Base-by-base conservation (phyloP, 768 basidiomycete genomes). In the Filobasidium floriforme region DNA sequence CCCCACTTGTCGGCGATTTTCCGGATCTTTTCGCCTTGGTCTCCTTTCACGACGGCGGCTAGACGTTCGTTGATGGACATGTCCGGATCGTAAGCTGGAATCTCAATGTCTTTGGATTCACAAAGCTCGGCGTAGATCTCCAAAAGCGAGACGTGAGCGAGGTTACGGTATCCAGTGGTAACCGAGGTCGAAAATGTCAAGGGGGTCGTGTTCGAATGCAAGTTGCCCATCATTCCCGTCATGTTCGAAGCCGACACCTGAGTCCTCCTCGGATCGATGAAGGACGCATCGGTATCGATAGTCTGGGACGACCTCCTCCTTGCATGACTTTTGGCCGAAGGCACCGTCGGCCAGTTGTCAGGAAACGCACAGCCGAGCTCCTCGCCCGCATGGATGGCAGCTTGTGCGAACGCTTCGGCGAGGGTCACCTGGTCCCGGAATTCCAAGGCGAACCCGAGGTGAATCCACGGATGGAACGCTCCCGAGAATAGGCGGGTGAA, bases 381-480 rank as follows among this genome's bases (percentile, higher is more conserved):
- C 24, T 70, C 70, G 11, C 64, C 62, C n/a, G 40, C 22, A 60
- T 73, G 73, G 18, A 73, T 61, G 11, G 70, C 69, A 19, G 73
- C 65, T 68, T 72, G 64, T 6, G 73, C 73, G 28, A 74, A 60
- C 72, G 72, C 73, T 60, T 75, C 73, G 24, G 73, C 73, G 5
- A 75, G 62, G 14, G 67, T 60, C 7, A 75, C 67, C 29, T 66
- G 59, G 63, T 75, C 73, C n/a, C 65, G 44, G 70, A 75, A 75
- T 28, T 75, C 73, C 22, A 75, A n/a, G 15, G 72, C 73, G 51
- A 72, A 73, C 7, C 73, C 73, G 24, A 61, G 64, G 57, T 75
- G 73, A 40, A 75, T 75, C 29, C 72, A 72, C 1, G 73, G 73
- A 59, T 75, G 73, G 7, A 71, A 63, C 0, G 71, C 64, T 10